phyloP scores from a whole-genome alignment of 805 yeast genomes.

The Suhomyces canberraensis region DNA sequence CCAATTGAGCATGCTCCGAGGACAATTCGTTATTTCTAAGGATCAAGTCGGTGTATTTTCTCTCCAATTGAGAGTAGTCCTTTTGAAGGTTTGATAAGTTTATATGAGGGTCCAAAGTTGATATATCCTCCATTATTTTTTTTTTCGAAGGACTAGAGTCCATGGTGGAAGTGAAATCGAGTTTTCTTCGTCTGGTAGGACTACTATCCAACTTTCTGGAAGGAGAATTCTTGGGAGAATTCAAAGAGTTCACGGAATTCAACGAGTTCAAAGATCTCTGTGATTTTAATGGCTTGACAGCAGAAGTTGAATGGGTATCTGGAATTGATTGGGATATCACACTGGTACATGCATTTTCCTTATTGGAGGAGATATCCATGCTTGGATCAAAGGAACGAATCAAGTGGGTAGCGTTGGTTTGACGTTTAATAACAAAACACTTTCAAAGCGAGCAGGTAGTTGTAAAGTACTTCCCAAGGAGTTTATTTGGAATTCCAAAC shows the following conservation, averaged over 20 bases:
- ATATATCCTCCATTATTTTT: too few species aligned
- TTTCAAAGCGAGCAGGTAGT: not conserved
- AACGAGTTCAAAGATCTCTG: slow-evolving; percentile 13
- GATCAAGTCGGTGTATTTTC: slow-evolving; percentile 31
- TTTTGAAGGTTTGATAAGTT: slow-evolving; percentile 8
- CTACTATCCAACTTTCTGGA: slow-evolving; percentile 2
- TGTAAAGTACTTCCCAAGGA: not conserved
- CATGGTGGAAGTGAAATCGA: not conserved
- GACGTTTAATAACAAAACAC: too few species aligned
- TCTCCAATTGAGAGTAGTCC: slow-evolving; percentile 15
- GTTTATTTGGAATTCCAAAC: not conserved
- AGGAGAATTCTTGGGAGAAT: slow-evolving; percentile 7
- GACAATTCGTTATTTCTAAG: slow-evolving; percentile 23
- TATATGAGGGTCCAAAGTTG: too few species aligned
- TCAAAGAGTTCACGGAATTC: slow-evolving; percentile 6
- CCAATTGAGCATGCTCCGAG: slow-evolving; percentile 28
- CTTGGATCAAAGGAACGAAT: slow-evolving; percentile 1
- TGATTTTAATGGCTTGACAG: slow-evolving; percentile 9
- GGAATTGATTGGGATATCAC: slow-evolving; percentile 9
- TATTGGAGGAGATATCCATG: slow-evolving; percentile 7
- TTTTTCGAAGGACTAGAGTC: not conserved
- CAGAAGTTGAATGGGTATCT: not conserved
- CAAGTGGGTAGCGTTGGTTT: not conserved
- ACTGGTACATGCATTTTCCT: slow-evolving; percentile 12
- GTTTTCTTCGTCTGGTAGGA: slow-evolving; percentile 6